Evolutionary conservation across 2,329 filamentous ascomycete genomes (phyloP).

Genomic region (Ophiostoma himal-ulmi): DNA sequence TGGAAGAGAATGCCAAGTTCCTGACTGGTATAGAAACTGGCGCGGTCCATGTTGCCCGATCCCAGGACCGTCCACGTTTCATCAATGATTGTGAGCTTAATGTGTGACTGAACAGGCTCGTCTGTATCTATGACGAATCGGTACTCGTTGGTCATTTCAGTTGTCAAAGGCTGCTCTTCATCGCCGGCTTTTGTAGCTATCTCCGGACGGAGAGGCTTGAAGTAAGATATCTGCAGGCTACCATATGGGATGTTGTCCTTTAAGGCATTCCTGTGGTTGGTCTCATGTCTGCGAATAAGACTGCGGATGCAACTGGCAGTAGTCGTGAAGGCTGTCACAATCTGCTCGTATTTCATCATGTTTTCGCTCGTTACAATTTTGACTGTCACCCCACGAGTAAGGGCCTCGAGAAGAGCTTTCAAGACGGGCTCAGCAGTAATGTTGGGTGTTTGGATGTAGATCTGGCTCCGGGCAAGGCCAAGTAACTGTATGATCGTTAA

Average conservation of each 20-base stretch:
- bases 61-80: conserved; percentile 62
- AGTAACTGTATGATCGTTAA: conserved; percentile 57
- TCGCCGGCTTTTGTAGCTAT: not conserved
- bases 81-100: conserved; percentile 73
- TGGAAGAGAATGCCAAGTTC: conserved; percentile 65
- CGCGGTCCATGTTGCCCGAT: conserved; percentile 77
- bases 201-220: conserved; percentile 33
- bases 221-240: conserved; percentile 54
- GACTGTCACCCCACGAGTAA: conserved; percentile 62
- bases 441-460: conserved; percentile 73
- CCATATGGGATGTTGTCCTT: conserved; percentile 35
- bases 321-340: conserved; percentile 71
- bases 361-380: conserved; percentile 59
- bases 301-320: conserved; percentile 59
- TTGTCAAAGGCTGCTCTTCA: conserved; percentile 22
- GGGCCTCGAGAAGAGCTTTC: conserved; percentile 54
- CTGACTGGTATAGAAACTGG: conserved; percentile 82
- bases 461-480: conserved; percentile 48
- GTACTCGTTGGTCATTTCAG: conserved; percentile 13
- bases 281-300: conserved; percentile 52
- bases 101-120: conserved; percentile 67
- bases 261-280: not conserved
- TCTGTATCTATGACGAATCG: conserved; percentile 32
- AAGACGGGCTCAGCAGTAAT: conserved; percentile 63
- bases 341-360: conserved; percentile 74